Percentiles rank a stretch among this genome's conserved stretches.
phyloP scores from a whole-genome alignment of 2,329 filamentous ascomycete genomes.

The Aspergillus sp. region DNA sequence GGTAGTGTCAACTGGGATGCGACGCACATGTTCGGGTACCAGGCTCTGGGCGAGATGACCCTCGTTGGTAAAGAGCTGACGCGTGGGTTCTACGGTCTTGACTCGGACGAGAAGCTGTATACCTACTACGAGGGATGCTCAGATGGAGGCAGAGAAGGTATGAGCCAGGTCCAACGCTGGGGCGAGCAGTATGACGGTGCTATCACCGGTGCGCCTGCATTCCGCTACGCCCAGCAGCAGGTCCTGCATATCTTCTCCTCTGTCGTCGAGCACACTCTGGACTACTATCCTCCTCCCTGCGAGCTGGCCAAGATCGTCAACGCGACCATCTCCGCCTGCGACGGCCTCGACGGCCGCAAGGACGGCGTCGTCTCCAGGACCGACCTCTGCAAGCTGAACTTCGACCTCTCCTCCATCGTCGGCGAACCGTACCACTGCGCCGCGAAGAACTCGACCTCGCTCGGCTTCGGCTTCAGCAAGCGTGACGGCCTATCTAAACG shows the following conservation, averaged over 20 bases:
- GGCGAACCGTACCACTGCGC: constrained; percentile 50
- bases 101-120: constrained; percentile 27
- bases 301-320: constrained; percentile 45
- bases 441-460: constrained; percentile 27
- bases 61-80: constrained; percentile 47
- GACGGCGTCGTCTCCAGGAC: constrained; percentile 56
- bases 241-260: constrained; percentile 42
- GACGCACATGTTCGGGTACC: constrained; percentile 43
- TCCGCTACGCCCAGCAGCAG: constrained; percentile 47
- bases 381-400: constrained; percentile 49
- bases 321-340: constrained; percentile 55
- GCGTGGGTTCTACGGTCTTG: constrained; percentile 40
- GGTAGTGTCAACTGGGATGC: constrained; percentile 43
- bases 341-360: constrained; percentile 54
- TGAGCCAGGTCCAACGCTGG: constrained; percentile 54
- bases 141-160: constrained; percentile 55
- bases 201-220: constrained; percentile 48
- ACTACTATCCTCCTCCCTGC: constrained; percentile 44
- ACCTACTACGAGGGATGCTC: constrained; percentile 58
- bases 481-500: not conserved
- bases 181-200: constrained; percentile 49
- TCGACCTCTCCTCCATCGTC: constrained; percentile 48
- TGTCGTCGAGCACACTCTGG: constrained; percentile 40
- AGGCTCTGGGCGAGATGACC: constrained; percentile 54
- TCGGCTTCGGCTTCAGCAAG: constrained; percentile 31